Base-by-base conservation (phyloP, 345 rosid species). In the Dimocarpus longan region DNA sequence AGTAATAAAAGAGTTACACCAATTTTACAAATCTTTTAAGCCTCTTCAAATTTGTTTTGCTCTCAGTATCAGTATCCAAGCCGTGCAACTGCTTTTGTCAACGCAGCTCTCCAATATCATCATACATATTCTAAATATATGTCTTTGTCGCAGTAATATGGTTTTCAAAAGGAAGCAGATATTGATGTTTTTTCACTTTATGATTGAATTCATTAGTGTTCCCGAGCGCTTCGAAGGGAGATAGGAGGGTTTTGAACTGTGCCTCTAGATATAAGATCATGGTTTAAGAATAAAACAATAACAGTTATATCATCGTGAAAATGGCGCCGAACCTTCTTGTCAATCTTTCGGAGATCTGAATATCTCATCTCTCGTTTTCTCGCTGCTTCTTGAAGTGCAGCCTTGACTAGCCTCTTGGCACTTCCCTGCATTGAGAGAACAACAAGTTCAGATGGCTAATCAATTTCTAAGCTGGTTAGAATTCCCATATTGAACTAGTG, bases 261-360 rank as follows among this genome's bases (percentile, higher is more conserved):
- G 65, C 93, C 91, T 81, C 85, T 88, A n/a, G 93, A 87, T 76
- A 91, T 86, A 76, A 89, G 91, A 81, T 92, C 95, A 24, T 93
- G 98, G 85, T 95, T 91, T 73, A 95, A 90, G 86, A 93, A 95
- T 81, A 92, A 87, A 70, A 95, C 92, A 76, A 92, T 87, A 10
- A 90, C 98, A 15, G 98, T 93, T 81, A 95, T 90, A 80, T 93
- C 98, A n/a, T 95, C 98, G 7, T 95, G 98, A 79, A 95, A 95
- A 85, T 93, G 97, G 9, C 97, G 95, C 43, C 97, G 93, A 48
- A 95, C 98, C 82, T 89, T 89, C 91, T 88, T 93, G 84, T 92
- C 95, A 24, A 93, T 90, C 87, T 92, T 95, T 73, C 86, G 83
- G 24, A 93, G 90, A 88, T 93, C 98, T 6, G 98, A 93, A 83